A percentile compares a stretch with the other conserved stretches of the same genome.
phyloP scores from a whole-genome alignment of 495 filamentous ascomycete species.

The Amphirosellinia nigrospora region DNA sequence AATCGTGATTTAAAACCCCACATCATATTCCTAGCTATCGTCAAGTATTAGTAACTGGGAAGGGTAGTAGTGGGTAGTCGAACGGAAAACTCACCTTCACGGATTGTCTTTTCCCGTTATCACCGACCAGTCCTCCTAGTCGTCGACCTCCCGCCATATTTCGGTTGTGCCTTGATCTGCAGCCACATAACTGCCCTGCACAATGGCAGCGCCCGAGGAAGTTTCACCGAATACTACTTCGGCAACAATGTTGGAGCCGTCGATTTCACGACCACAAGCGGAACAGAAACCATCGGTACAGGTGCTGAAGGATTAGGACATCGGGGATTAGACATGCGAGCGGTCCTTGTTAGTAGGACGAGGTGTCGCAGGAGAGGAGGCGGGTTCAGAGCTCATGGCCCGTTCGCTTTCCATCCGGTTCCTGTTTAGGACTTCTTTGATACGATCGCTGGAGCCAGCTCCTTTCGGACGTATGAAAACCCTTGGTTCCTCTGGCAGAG shows the following conservation, averaged over 20 bases:
- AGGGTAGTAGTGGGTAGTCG: background rate
- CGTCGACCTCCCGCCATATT: slow-evolving; percentile 53
- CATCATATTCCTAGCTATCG: slow-evolving; percentile 47
- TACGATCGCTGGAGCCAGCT: slow-evolving; percentile 30
- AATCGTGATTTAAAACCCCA: slow-evolving; percentile 53
- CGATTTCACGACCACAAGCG: slow-evolving; percentile 80
- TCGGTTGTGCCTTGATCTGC: slow-evolving; percentile 70
- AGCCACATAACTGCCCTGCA: slow-evolving; percentile 86
- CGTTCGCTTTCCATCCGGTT: slow-evolving; percentile 33
- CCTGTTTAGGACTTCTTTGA: slow-evolving; percentile 39
- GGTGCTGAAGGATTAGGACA: slow-evolving; percentile 41
- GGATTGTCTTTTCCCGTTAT: slow-evolving; percentile 72
- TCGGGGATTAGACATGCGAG: slow-evolving; percentile 35
- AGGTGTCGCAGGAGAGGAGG: slow-evolving; percentile 16
- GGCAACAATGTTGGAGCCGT: slow-evolving; percentile 84
- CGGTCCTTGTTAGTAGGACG: slow-evolving; percentile 29
- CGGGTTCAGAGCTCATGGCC: slow-evolving; percentile 32
- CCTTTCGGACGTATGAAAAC: slow-evolving; percentile 36
- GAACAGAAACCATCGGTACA: slow-evolving; percentile 69
- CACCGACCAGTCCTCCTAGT: slow-evolving; percentile 48
- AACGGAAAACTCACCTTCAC: slow-evolving; percentile 57
- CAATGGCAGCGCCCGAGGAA: slow-evolving; percentile 81
- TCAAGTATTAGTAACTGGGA: slow-evolving; percentile 19
- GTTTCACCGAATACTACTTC: slow-evolving; percentile 90
- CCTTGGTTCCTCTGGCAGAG: slow-evolving; percentile 28